These are phyloP conservation scores for Linanthus parryae DNA, from an alignment of 148 eudicot genomes.

Conservation along the genomic window DNA sequence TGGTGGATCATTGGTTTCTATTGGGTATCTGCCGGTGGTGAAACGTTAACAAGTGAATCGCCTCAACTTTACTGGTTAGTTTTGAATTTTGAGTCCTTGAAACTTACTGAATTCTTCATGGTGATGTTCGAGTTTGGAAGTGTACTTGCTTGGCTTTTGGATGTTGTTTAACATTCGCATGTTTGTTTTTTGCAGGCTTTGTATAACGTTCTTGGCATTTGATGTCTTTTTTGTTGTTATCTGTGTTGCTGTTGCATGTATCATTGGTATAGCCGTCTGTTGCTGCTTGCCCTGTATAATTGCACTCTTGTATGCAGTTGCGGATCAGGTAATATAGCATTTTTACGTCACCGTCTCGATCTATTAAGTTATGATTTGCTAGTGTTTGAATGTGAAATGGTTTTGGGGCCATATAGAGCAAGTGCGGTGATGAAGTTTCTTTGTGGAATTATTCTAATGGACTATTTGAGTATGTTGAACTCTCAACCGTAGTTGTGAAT, in stretches of 20 bases:
- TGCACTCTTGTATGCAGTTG: conserved; percentile 80
- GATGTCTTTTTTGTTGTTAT: conserved; percentile 90
- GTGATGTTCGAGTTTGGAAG: conserved; percentile 1
- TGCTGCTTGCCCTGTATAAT: conserved; percentile 93
- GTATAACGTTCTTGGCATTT: conserved; percentile 76
- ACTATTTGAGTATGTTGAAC: no score
- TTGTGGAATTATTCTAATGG: no score
- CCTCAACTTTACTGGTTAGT: conserved; percentile 88
- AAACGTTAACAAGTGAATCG: conserved; percentile 48
- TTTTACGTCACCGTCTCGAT: no score
- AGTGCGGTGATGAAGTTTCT: no score
- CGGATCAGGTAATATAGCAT: conserved; percentile 72
- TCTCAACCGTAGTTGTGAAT: no score
- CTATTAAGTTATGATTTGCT: no score
- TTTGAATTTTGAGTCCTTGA: no score
- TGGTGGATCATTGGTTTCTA: conserved; percentile 99
- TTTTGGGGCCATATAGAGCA: no score
- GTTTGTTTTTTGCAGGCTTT: conserved; percentile 59
- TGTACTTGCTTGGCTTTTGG: background rate
- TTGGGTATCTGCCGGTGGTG: conserved; percentile 92
- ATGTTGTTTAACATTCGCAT: background rate
- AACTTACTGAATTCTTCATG: no score
- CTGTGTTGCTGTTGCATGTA: conserved; percentile 89
- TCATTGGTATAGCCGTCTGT: conserved; percentile 88
- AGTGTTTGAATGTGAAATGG: no score